Evolutionary conservation across 2,329 filamentous ascomycete genomes (phyloP).

Genomic region (Pestalotiopsis sp.): DNA sequence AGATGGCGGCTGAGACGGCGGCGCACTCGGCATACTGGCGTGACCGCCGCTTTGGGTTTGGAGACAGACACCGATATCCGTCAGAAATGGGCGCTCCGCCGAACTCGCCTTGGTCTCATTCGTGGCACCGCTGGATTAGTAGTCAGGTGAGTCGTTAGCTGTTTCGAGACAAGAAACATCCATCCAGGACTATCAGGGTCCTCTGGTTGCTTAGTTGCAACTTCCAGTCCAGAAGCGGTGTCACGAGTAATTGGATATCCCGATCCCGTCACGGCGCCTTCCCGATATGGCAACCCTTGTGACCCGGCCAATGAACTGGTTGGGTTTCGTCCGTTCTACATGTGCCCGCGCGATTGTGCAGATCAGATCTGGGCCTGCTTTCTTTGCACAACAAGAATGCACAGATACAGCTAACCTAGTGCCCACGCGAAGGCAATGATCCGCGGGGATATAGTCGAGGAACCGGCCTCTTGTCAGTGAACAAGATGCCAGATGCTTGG

Average conservation of each 20-base stretch:
- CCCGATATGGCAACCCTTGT: neutral
- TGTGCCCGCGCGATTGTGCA: neutral
- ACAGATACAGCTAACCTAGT: neutral
- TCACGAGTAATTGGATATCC: too few species aligned
- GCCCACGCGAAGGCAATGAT: neutral
- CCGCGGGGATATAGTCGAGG: neutral
- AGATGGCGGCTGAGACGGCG: neutral
- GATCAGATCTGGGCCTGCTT: neutral
- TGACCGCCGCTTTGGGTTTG: neutral
- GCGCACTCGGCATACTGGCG: neutral
- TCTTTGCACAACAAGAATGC: neutral
- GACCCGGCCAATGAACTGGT: neutral
- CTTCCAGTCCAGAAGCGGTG: too few species aligned
- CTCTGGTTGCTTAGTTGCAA: too few species aligned
- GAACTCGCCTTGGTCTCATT: neutral
- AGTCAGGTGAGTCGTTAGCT: neutral
- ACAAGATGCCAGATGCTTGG: neutral
- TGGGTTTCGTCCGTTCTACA: neutral
- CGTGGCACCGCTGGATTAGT: neutral
- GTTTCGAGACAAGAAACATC: neutral
- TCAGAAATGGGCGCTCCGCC: neutral
- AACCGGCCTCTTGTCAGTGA: neutral
- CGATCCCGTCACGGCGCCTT: neutral
- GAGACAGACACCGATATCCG: neutral
- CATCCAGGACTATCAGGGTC: too few species aligned